Evolutionary conservation across 768 basidiomycete species (phyloP).

Genomic region (Agaricus subrufescens): DNA sequence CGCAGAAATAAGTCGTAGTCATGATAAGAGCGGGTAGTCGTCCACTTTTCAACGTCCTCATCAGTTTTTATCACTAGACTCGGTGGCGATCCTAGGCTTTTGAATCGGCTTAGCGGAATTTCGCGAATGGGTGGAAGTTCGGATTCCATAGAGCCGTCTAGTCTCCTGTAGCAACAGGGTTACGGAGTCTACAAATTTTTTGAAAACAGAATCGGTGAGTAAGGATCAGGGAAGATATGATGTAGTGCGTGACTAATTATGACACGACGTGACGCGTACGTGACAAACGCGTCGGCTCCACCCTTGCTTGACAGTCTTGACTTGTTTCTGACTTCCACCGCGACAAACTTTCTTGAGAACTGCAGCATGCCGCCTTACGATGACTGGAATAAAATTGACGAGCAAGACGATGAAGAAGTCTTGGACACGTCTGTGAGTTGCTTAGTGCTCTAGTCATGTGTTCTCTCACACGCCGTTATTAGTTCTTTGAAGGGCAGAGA

Average conservation of each 20-base stretch:
- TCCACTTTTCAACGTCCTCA: conserved; percentile 71
- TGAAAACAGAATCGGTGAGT: not conserved
- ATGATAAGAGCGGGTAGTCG: conserved; percentile 59
- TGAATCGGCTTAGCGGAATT: conserved; percentile 18
- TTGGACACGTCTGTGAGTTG: conserved; percentile 59
- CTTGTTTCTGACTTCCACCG: not conserved
- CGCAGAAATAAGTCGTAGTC: conserved; percentile 75
- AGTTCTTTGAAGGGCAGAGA: conserved; percentile 69
- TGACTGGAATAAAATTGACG: conserved; percentile 76
- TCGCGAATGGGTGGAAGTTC: conserved; percentile 18
- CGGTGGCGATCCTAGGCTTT: conserved; percentile 26
- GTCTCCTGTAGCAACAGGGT: not conserved
- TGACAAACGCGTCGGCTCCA: not conserved
- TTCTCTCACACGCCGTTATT: conserved; percentile 2
- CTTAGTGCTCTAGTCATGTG: not conserved
- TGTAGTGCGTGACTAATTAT: conserved; percentile 6
- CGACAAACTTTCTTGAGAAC: not conserved
- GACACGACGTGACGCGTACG: conserved; percentile 7
- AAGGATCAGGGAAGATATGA: not conserved
- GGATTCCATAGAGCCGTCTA: not conserved
- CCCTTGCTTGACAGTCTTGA: too few species aligned
- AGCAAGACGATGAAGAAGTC: conserved; percentile 80
- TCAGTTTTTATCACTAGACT: conserved; percentile 65
- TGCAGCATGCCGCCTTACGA: conserved; percentile 62
- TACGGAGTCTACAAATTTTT: not conserved